Conservation (phyloP, 2,329 filamentous ascomycete species). For the Myriosclerotinia scirpicola region DNA sequence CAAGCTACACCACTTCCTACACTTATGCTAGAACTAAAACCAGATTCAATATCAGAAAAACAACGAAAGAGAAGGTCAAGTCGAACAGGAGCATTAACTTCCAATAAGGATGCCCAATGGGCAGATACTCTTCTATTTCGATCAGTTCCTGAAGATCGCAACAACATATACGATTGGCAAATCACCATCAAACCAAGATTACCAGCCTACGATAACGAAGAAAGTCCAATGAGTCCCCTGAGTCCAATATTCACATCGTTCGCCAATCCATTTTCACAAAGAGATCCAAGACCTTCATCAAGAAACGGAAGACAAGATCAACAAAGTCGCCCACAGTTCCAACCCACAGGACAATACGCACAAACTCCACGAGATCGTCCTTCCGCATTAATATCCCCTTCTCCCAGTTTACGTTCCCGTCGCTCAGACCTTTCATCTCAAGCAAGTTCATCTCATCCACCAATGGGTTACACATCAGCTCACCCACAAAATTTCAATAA, state of each 20-base stretch:
- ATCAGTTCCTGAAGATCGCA: slow-evolving; percentile 51
- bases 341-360: slow-evolving; percentile 49
- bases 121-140: slow-evolving; percentile 56
- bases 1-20: slow-evolving; percentile 60
- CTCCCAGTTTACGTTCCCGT: slow-evolving; percentile 60
- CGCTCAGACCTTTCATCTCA: slow-evolving; percentile 59
- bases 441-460: slow-evolving; percentile 41
- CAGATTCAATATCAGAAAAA: slow-evolving; percentile 55
- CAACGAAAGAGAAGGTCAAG: slow-evolving; percentile 65
- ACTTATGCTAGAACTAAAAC: slow-evolving; percentile 55
- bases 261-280: slow-evolving; percentile 38
- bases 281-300: slow-evolving; percentile 29
- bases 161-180: slow-evolving; percentile 60
- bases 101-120: slow-evolving; percentile 35
- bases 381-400: slow-evolving; percentile 55
- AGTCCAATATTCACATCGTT: slow-evolving; percentile 37
- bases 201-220: slow-evolving; percentile 31
- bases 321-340: slow-evolving; percentile 51
- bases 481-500: slow-evolving; percentile 52
- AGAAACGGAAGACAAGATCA: slow-evolving; percentile 38
- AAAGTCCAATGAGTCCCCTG: slow-evolving; percentile 25
- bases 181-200: slow-evolving; percentile 44
- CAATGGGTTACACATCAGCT: slow-evolving; percentile 49
- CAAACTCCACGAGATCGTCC: slow-evolving; percentile 44
- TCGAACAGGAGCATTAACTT: slow-evolving; percentile 54